Base-by-base conservation (phyloP, 768 basidiomycete species). In the Suillus decipiens region DNA sequence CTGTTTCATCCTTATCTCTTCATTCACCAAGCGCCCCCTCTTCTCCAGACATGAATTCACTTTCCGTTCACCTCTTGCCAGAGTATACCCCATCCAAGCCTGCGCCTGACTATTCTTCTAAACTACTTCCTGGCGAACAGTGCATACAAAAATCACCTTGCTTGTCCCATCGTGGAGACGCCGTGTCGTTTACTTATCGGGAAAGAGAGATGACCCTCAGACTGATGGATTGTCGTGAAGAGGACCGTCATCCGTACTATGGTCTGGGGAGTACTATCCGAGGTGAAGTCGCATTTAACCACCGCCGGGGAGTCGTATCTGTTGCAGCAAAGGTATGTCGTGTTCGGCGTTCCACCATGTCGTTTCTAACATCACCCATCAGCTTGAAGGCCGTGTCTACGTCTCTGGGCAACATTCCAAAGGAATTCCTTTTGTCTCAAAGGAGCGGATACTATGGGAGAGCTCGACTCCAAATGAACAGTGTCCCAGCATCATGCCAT, bases 91-190 rank as follows among this genome's bases (percentile, higher is more conserved):
- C 84, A 2, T 82, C 86, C 7, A 73, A 75, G 2, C 83, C 83
- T 33, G 78, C 81, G 11, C 89, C 89, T 1, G 70, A 75, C 9
- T 91, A 90, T 69, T 86, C 89, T 55, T 80, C 72, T 41, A 80
- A 81, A 33, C 87, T 84, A 39, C 71, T 78, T 5, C 76, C 73
- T 2, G 84, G 81, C 33, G 89, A 90, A 67, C 76, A 77, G 60
- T 77, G 78, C 19, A 81, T 90, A 9, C 81, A 85, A 47, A 79
- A 78, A 50, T 82, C 85, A 0, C 84, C 74, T 31, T 64, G 39
- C 19, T 61, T 60, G n/a, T 31, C 58, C 9, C 36, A 43, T 14
- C 51, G 60, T 31, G 64, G 57, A 15, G 74, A 67, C 47, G 68
- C 62, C n/a, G 67, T 60, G 41, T 64, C 72, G 24, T 75, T 77